Conservation (phyloP, 169 alveolate species). For the Plasmodium inui region DNA sequence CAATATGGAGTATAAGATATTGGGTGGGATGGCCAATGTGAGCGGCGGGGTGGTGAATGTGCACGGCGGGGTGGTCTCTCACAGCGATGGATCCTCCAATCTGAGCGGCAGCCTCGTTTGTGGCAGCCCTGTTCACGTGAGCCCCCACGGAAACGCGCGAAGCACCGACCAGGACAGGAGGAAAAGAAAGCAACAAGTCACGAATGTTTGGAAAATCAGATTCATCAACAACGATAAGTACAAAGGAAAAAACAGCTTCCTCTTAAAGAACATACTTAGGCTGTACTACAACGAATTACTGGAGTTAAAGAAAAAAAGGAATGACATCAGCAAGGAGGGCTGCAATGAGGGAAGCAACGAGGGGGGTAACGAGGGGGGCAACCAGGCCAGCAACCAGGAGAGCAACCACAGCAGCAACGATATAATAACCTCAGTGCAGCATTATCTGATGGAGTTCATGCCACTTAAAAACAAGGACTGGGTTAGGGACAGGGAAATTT, state of each 20-base stretch:
- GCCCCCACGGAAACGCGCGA: neutral
- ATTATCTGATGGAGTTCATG: conserved; percentile 8
- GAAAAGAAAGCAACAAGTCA: neutral
- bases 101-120: neutral
- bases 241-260: conserved; percentile 61
- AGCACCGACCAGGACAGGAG: neutral
- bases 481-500: conserved; percentile 14
- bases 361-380: no score
- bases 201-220: conserved; percentile 55
- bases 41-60: neutral
- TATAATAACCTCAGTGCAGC: conserved; percentile 5
- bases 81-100: neutral
- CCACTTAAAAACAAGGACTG: conserved; percentile 36
- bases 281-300: conserved; percentile 42
- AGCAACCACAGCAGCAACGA: neutral
- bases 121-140: neutral
- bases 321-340: neutral
- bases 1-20: conserved; percentile 45
- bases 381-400: neutral
- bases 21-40: neutral
- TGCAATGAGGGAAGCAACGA: neutral
- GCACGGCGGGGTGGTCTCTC: neutral
- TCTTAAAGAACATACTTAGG: conserved; percentile 36
- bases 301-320: conserved; percentile 26
- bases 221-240: conserved; percentile 43